Evolutionary conservation across 495 filamentous ascomycete species (phyloP), one percentile per base, ranked within the genome.

Genomic region (Evernia prunastri): DNA sequence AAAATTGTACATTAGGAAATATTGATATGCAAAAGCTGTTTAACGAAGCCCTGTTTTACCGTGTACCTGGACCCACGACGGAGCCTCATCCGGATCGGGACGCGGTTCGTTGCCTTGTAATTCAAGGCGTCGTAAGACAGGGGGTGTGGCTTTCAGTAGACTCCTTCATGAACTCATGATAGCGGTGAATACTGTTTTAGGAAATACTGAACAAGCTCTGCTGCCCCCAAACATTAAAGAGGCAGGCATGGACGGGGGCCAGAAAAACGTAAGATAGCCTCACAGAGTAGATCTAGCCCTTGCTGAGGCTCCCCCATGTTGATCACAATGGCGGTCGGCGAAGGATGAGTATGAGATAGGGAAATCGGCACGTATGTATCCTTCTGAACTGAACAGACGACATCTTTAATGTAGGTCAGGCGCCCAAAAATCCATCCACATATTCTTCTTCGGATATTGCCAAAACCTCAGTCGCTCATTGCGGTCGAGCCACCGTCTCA

Each of bases 401-500:
- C 9, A 20, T 29, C 13, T 25, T 25, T 15, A 20, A 31, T 1
- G 23, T 59, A 40, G 51, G 29, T 12, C 49, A 4, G 49, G 27
- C 29, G 33, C 15, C 51, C 59, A 53, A 53, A 20, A 39, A 53
- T 20, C 12, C n/a, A 23, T 61, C 29, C 31, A 33, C 39, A 8
- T 9, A 40, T n/a, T n/a, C 25, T 23, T 59, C 18, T 25, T 25
- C 54, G 33, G 10, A 59, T 58, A 36, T 23, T n/a, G 13, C 27
- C n/a, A 57, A 42, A 36, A 18, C 29, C 57, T 23, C 27, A 20
- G 23, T 33, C 11, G 11, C 53, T 54, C 29, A 20, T 33, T 63
- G 25, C 17, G 4, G 33, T 56, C 11, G 29, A 39, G 17, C 18
- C 42, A 47, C 36, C 29, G n/a, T 47, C 54, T 64, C 63, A 71